Conservation (phyloP, 352 stramenopile species). For the Pythium brassicae region DNA sequence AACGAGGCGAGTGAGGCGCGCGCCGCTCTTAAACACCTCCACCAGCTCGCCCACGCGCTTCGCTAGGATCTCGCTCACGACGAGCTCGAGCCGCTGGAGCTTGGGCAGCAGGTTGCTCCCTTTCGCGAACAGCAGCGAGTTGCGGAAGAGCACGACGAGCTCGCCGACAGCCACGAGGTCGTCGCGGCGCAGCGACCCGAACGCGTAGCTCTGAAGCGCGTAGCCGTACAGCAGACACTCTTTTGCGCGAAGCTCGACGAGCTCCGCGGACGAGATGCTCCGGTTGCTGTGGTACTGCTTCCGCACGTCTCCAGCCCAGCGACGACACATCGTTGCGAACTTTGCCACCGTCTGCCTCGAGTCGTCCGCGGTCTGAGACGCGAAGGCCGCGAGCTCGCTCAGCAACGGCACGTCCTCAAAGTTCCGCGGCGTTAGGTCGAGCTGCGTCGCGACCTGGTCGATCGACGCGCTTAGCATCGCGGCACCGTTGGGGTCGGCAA, state of each 20-base stretch:
- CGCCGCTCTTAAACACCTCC: slow-evolving; percentile 3
- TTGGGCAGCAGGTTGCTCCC: background rate
- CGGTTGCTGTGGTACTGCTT: slow-evolving; percentile 6
- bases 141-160: slow-evolving; percentile 41
- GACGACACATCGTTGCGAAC: slow-evolving; percentile 10
- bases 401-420: slow-evolving; percentile 8
- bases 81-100: slow-evolving; percentile 2
- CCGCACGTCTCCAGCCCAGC: slow-evolving; percentile 3
- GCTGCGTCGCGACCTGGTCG: slow-evolving; percentile 4
- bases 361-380: background rate
- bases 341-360: background rate
- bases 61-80: slow-evolving; percentile 34
- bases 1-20: slow-evolving; percentile 20
- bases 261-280: slow-evolving; percentile 6
- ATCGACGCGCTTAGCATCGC: slow-evolving; percentile 18
- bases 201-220: slow-evolving; percentile 27
- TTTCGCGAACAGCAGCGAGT: slow-evolving; percentile 14
- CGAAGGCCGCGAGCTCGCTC: slow-evolving; percentile 6
- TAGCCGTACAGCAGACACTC: slow-evolving; percentile 43
- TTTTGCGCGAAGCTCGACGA: slow-evolving; percentile 14
- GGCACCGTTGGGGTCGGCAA: slow-evolving; percentile 12
- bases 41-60: slow-evolving; percentile 13
- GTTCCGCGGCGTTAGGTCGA: slow-evolving; percentile 7
- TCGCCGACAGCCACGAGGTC: slow-evolving; percentile 30
- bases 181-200: slow-evolving; percentile 2